Percentiles rank a stretch among this genome's conserved stretches.
Evolutionary conservation across 495 filamentous ascomycete genomes (phyloP).

Genomic region (Trichoderma virens): DNA sequence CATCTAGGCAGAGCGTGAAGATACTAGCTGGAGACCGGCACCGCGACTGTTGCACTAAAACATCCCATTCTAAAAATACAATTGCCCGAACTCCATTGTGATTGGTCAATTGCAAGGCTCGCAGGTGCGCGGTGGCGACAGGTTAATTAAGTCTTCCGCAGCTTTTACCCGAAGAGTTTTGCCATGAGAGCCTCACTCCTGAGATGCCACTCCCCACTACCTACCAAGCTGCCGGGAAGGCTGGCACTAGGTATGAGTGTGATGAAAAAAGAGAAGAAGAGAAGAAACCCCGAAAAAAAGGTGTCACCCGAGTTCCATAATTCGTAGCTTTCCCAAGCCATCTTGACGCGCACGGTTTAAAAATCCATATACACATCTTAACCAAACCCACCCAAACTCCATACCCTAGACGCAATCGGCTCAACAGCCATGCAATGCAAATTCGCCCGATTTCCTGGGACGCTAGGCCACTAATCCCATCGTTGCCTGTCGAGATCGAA

Average conservation of each 20-base stretch:
- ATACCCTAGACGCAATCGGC: not conserved
- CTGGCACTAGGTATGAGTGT: not conserved
- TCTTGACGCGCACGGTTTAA: not conserved
- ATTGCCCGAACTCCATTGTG: not conserved
- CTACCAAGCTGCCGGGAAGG: not conserved
- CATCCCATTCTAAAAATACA: not conserved
- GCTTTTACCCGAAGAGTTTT: slow-evolving; percentile 3
- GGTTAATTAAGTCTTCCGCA: not conserved
- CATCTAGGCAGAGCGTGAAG: too few species aligned
- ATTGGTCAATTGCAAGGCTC: not conserved
- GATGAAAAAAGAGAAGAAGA: not conserved
- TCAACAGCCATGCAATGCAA: not conserved
- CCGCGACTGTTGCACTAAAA: too few species aligned
- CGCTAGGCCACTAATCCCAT: too few species aligned
- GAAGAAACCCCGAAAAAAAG: not conserved
- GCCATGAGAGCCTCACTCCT: not conserved
- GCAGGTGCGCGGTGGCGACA: not conserved
- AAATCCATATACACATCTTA: not conserved
- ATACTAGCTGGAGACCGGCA: too few species aligned
- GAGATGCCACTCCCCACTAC: not conserved
- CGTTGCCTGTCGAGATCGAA: not conserved
- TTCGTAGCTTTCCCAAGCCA: not conserved
- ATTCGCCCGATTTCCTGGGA: not conserved
- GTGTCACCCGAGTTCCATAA: not conserved
- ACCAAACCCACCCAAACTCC: not conserved